Percentiles rank a stretch among this genome's conserved stretches.
phyloP scores from a whole-genome alignment of 495 filamentous ascomycete genomes.

The Hypoxylon crocopeplum region DNA sequence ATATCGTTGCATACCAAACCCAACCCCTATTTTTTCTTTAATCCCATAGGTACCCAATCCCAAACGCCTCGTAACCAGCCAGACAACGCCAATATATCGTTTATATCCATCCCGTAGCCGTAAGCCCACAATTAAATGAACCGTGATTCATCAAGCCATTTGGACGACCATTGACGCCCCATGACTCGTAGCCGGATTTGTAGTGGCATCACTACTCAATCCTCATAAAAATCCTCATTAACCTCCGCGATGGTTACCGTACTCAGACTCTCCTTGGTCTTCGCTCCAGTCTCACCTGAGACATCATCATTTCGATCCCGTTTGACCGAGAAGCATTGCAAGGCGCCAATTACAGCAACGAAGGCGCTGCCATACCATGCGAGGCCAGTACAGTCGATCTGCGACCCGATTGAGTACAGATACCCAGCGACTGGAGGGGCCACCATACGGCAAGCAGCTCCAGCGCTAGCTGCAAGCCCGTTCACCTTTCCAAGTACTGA shows the following conservation, averaged over 20 bases:
- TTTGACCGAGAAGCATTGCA: slow-evolving; percentile 72
- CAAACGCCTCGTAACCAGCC: slow-evolving; percentile 14
- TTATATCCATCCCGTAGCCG: slow-evolving; percentile 1
- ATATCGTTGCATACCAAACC: slow-evolving; percentile 28
- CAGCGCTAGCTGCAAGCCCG: slow-evolving; percentile 79
- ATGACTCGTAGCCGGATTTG: background rate
- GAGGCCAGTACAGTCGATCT: slow-evolving; percentile 72
- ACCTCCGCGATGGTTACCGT: background rate
- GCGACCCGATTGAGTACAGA: slow-evolving; percentile 71
- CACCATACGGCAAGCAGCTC: slow-evolving; percentile 76
- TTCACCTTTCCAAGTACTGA: slow-evolving; percentile 78
- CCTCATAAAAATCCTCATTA: background rate
- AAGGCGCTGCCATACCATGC: slow-evolving; percentile 79
- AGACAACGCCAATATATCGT: slow-evolving; percentile 8
- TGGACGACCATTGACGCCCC: background rate
- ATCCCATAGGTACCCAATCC: background rate
- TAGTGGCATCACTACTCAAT: background rate
- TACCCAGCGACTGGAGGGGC: slow-evolving; percentile 78
- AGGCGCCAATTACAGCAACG: slow-evolving; percentile 71
- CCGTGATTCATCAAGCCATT: slow-evolving; percentile 13
- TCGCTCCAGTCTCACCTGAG: slow-evolving; percentile 11
- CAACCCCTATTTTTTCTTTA: slow-evolving; percentile 11
- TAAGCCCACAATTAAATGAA: background rate
- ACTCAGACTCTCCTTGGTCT: background rate
- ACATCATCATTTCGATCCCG: slow-evolving; percentile 40